A percentile compares a stretch with the other conserved stretches of the same genome.
Conservation (phyloP, 2,329 filamentous ascomycete species). For the Didymella exigua region DNA sequence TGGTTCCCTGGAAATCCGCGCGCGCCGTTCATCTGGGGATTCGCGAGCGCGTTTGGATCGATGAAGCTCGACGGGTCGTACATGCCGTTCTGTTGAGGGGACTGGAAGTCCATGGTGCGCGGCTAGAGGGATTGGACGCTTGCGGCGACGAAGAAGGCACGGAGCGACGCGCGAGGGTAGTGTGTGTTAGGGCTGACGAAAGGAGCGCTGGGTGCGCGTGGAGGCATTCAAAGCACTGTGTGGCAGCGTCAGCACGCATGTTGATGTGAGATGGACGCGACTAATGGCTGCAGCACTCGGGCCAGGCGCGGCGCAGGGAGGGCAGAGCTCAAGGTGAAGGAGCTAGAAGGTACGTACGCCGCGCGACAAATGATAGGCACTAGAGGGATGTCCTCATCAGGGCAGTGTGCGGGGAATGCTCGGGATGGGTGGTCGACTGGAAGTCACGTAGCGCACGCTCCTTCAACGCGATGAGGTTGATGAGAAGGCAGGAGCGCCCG, state of each 20-base stretch:
- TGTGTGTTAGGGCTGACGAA: conserved; percentile 1
- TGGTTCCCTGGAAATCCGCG: conserved; percentile 79
- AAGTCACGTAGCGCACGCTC: conserved; percentile 42
- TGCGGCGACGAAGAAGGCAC: conserved; percentile 14
- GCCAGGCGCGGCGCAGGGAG: conserved; percentile 23
- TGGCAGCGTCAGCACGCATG: conserved; percentile 34
- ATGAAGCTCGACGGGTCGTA: conserved; percentile 47
- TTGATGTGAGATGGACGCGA: conserved; percentile 41
- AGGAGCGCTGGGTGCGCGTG: conserved; percentile 24
- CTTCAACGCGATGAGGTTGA: conserved; percentile 41
- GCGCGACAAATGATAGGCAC: conserved; percentile 31
- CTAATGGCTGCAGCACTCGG: conserved; percentile 24
- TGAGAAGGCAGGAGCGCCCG: conserved; percentile 22
- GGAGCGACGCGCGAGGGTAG: conserved; percentile 19
- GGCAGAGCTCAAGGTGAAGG: conserved; percentile 17
- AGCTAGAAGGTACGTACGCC: conserved; percentile 27
- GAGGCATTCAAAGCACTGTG: conserved; percentile 37
- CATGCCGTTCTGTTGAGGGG: conserved; percentile 45
- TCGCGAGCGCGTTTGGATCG: conserved; percentile 48
- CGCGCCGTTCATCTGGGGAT: conserved; percentile 70
- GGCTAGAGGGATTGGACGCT: conserved; percentile 15
- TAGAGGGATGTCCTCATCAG: conserved; percentile 37
- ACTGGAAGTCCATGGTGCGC: conserved; percentile 47
- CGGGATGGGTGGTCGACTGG: conserved; percentile 34
- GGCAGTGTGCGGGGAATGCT: conserved; percentile 31